phyloP scores from a whole-genome alignment of 352 stramenopile species.

The Phytophthora multivora region DNA sequence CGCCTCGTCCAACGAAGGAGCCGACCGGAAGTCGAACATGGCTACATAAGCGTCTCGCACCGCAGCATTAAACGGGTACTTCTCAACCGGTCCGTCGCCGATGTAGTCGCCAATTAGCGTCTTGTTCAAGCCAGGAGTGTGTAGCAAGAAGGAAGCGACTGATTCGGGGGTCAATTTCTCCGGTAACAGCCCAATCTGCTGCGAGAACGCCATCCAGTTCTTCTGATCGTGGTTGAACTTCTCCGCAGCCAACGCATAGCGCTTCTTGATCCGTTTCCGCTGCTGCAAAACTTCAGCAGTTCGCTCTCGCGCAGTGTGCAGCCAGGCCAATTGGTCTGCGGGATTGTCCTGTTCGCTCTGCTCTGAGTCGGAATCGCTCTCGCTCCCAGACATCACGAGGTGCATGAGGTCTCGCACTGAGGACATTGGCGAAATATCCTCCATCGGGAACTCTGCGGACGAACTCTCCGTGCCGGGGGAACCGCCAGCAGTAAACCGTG shows the following conservation, averaged over 20 bases:
- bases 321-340: constrained; percentile 73
- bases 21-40: constrained; percentile 95
- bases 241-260: constrained; percentile 87
- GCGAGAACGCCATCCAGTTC: constrained; percentile 90
- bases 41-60: constrained; percentile 87
- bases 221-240: constrained; percentile 96
- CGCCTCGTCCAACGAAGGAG: constrained; percentile 88
- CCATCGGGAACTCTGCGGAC: constrained; percentile 54
- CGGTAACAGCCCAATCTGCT: constrained; percentile 86
- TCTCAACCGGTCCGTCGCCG: constrained; percentile 93
- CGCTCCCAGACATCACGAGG: constrained; percentile 77
- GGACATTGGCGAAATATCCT: constrained; percentile 86
- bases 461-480: constrained; percentile 28
- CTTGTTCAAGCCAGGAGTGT: constrained; percentile 93
- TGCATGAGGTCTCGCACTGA: constrained; percentile 87
- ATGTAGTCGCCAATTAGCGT: constrained; percentile 97
- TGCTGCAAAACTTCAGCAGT: constrained; percentile 91
- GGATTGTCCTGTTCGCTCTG: constrained; percentile 46
- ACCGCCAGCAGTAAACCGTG: constrained; percentile 57
- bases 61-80: constrained; percentile 95
- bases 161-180: constrained; percentile 83
- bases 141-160: constrained; percentile 94
- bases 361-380: constrained; percentile 78
- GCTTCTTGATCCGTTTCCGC: constrained; percentile 92
- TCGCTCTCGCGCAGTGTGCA: constrained; percentile 83